A percentile compares a stretch with the other conserved stretches of the same genome.
These are phyloP conservation scores for Gossypium aridum DNA, from an alignment of 441 rosid species.

Conservation along the genomic window DNA sequence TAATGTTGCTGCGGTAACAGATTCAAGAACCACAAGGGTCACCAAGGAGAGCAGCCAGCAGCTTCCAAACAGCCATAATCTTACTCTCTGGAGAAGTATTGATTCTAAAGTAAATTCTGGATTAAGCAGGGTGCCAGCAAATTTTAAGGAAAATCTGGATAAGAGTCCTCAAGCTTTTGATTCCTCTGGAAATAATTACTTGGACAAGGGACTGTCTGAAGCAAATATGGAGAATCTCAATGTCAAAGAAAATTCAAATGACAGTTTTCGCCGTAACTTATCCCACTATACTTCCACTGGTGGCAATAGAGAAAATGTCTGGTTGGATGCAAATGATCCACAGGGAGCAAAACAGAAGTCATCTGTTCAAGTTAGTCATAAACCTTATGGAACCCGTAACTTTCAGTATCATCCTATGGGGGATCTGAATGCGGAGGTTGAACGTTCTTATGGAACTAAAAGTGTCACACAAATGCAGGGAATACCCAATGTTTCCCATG, in stretches of 20 bases:
- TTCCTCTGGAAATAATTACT: slow-evolving; percentile 34
- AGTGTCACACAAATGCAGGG: slow-evolving; percentile 28
- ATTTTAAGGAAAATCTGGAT: slow-evolving; percentile 23
- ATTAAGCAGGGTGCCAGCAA: slow-evolving; percentile 22
- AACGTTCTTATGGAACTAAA: slow-evolving; percentile 34
- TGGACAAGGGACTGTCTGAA: slow-evolving; percentile 29
- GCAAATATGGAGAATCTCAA: slow-evolving; percentile 22
- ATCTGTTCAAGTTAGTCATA: slow-evolving; percentile 33
- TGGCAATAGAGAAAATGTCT: slow-evolving; percentile 30
- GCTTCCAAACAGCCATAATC: slow-evolving; percentile 22
- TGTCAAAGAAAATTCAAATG: slow-evolving; percentile 32
- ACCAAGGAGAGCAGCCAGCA: slow-evolving; percentile 36
- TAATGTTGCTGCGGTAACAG: slow-evolving; percentile 26
- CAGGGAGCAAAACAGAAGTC: slow-evolving; percentile 42
- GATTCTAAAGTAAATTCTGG: slow-evolving; percentile 23
- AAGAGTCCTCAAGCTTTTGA: slow-evolving; percentile 37
- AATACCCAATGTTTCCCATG: slow-evolving; percentile 28
- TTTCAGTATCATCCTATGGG: slow-evolving; percentile 97
- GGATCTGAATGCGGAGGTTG: slow-evolving; percentile 49
- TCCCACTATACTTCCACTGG: slow-evolving; percentile 24
- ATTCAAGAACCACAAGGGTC: slow-evolving; percentile 30
- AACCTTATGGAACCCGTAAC: slow-evolving; percentile 48
- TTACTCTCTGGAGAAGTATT: slow-evolving; percentile 39
- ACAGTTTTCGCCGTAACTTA: slow-evolving; percentile 28
- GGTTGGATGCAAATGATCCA: slow-evolving; percentile 43